Conservation (phyloP, 73 alveolate genomes). For the Paramecium sonneborni region DNA sequence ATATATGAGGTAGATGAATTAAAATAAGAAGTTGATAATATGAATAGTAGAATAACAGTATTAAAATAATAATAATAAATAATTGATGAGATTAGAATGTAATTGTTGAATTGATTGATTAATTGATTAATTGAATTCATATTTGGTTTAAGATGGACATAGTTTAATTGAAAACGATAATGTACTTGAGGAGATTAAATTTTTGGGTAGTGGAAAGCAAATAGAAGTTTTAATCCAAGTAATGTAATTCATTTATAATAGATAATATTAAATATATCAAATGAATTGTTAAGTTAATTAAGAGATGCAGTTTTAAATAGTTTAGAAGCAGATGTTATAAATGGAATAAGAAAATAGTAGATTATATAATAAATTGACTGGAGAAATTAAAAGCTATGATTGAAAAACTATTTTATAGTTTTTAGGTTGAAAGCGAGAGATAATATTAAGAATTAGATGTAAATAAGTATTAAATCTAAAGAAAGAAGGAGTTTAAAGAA, state of each 20-base stretch:
- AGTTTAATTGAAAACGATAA: constrained; percentile 24
- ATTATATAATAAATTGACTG: not conserved
- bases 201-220: constrained; percentile 39
- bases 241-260: too few relatives aligned
- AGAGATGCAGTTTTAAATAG: not conserved
- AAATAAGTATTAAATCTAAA: not conserved
- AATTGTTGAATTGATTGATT: not conserved
- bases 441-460: not conserved
- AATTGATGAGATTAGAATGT: constrained; percentile 17
- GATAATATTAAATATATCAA: not conserved
- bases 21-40: not conserved
- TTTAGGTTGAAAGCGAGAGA: not conserved
- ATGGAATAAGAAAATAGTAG: constrained; percentile 35
- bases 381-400: not conserved
- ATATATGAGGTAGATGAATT: not conserved
- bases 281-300: not conserved
- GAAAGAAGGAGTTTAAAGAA: not conserved
- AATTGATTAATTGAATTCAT: not conserved
- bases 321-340: constrained; percentile 19
- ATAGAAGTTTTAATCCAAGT: constrained; percentile 17
- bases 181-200: not conserved
- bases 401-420: not conserved
- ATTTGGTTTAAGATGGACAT: not conserved
- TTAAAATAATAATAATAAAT: not conserved
- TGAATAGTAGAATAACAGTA: not conserved